Percentiles rank a stretch among this genome's conserved stretches.
These are phyloP conservation scores for Pyrenula aspistea DNA, from an alignment of 495 filamentous ascomycete species.

Conservation along the genomic window DNA sequence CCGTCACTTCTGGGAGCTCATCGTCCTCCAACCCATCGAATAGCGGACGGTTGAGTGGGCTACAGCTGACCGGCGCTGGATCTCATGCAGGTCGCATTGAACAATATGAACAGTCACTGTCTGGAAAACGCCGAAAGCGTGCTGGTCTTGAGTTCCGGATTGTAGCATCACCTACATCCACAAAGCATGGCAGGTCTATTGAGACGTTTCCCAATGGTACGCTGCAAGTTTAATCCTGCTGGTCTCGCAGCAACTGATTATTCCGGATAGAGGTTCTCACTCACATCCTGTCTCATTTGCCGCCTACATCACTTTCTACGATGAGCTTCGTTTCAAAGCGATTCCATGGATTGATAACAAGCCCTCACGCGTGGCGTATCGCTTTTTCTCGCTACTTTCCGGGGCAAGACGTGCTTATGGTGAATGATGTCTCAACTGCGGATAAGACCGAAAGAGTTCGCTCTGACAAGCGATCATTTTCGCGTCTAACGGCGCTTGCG, in stretches of 20 bases:
- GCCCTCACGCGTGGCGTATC: conserved; percentile 80
- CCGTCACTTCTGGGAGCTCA: conserved; percentile 8
- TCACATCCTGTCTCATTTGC: conserved; percentile 81
- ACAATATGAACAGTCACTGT: conserved; percentile 57
- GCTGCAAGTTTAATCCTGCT: conserved; percentile 9
- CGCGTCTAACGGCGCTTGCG: conserved; percentile 62
- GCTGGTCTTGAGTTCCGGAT: conserved; percentile 49
- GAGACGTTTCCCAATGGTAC: conserved; percentile 72
- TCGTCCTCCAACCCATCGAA: conserved; percentile 6
- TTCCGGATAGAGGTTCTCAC: conserved; percentile 64
- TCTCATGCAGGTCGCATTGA: conserved; percentile 49
- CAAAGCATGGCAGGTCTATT: conserved; percentile 38
- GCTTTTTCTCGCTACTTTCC: conserved; percentile 86
- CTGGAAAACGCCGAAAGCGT: conserved; percentile 26
- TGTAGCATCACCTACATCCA: conserved; percentile 28
- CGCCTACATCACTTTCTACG: conserved; percentile 62
- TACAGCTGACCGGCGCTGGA: neutral
- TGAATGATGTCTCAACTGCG: conserved; percentile 7
- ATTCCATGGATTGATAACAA: conserved; percentile 72
- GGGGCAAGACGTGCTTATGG: conserved; percentile 40
- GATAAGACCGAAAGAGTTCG: conserved; percentile 36
- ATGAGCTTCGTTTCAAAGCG: conserved; percentile 74
- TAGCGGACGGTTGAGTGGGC: neutral
- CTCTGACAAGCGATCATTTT: conserved; percentile 61
- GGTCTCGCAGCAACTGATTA: conserved; percentile 2